phyloP scores from a whole-genome alignment of 2,329 filamentous ascomycete species.

The Emmonsiellopsis sp. region DNA sequence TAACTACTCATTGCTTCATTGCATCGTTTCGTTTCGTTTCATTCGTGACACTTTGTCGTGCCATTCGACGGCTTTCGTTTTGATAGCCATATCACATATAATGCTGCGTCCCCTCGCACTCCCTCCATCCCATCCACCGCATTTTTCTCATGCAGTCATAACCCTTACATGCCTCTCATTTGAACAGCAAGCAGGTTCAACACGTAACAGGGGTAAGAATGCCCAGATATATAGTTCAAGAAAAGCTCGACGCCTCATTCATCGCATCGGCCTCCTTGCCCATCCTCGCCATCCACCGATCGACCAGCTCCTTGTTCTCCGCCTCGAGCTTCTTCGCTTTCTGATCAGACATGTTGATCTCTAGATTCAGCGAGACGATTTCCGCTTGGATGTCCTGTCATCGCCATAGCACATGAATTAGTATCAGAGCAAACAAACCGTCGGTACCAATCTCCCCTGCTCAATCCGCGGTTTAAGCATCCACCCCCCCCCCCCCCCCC shows the following conservation, averaged over 20 bases:
- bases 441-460: not conserved
- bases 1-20: not conserved
- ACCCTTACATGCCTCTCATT: not conserved
- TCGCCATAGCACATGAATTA: no score
- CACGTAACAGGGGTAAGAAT: not conserved
- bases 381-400: constrained; percentile 78
- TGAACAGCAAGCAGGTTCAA: not conserved
- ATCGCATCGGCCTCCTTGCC: constrained; percentile 78
- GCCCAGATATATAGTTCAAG: constrained; percentile 15
- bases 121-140: not conserved
- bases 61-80: not conserved
- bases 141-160: not conserved
- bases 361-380: constrained; percentile 75
- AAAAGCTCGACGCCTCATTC: constrained; percentile 53
- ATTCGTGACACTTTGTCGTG: not conserved
- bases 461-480: not conserved
- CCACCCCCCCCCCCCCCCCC: not conserved
- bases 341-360: constrained; percentile 79
- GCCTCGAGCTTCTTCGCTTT: constrained; percentile 60
- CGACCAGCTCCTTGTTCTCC: constrained; percentile 83
- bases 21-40: not conserved
- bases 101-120: not conserved
- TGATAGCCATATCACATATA: not conserved
- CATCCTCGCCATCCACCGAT: constrained; percentile 86
- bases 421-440: not conserved